phyloP scores from a whole-genome alignment of 192 early-diverging fungal genomes.

The Backusella liffmaniae region DNA sequence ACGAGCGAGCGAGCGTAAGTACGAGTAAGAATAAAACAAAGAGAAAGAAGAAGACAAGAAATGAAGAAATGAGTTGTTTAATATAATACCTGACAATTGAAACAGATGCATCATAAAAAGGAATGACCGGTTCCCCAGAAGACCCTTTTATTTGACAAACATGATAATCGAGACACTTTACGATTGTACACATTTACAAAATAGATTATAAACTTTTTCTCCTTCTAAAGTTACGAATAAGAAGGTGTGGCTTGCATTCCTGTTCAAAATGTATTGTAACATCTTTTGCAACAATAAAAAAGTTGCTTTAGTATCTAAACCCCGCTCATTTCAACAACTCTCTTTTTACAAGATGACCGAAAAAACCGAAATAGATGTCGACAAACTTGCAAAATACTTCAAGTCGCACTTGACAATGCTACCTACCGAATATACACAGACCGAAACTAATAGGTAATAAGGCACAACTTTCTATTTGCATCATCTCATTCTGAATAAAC shows the following conservation, averaged over 20 bases:
- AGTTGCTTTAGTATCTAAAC: neutral
- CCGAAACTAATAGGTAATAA: conserved; percentile 69
- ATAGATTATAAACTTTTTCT: neutral
- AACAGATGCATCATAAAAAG: neutral
- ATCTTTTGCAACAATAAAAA: neutral
- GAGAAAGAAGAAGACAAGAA: neutral
- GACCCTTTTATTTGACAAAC: conserved; percentile 4
- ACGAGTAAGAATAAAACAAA: neutral
- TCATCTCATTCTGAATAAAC: too few relatives aligned
- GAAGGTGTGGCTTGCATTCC: neutral
- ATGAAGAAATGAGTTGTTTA: neutral
- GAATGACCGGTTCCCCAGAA: neutral
- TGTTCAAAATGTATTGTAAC: neutral
- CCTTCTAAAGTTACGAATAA: neutral
- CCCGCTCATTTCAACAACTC: neutral
- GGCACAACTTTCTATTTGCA: neutral
- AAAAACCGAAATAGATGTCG: conserved; percentile 39
- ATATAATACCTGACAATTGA: neutral
- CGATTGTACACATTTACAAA: neutral
- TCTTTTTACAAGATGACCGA: neutral
- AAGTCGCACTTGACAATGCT: conserved; percentile 65
- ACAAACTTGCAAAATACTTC: conserved; percentile 73
- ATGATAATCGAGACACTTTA: neutral
- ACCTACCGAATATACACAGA: conserved; percentile 64
- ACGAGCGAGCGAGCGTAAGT: neutral